These are phyloP conservation scores for Taiozyma sp. DNA, from an alignment of 1,139 yeast species.

Conservation along the genomic window DNA sequence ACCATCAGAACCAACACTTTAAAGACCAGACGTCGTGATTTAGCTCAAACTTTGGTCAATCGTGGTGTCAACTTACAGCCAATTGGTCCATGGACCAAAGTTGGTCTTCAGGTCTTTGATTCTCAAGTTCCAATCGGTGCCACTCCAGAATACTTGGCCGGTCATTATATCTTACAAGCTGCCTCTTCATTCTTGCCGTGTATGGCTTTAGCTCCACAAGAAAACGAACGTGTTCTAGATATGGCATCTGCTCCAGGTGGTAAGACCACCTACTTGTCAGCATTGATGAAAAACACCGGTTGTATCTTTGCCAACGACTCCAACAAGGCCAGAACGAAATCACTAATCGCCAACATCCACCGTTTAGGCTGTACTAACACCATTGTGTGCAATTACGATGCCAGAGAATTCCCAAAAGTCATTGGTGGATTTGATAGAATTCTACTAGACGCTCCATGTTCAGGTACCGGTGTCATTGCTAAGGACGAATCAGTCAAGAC, in stretches of 20 bases:
- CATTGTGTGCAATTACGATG: constrained; percentile 95
- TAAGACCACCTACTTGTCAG: constrained; percentile 93
- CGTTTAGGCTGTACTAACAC: constrained; percentile 96
- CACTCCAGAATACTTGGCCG: constrained; percentile 97
- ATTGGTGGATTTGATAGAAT: constrained; percentile 98
- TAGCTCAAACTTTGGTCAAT: constrained; percentile 91
- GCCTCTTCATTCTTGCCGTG: constrained; percentile 98
- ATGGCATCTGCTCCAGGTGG: constrained; percentile 99
- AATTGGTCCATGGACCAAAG: constrained; percentile 97
- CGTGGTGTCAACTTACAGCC: constrained; percentile 98
- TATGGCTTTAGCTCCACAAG: constrained; percentile 96
- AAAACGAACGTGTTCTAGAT: constrained; percentile 89
- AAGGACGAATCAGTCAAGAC: constrained; percentile 95
- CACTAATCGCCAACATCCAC: constrained; percentile 94
- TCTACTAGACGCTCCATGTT: constrained; percentile 96
- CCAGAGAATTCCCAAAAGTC: constrained; percentile 96
- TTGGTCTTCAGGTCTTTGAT: constrained; percentile 93
- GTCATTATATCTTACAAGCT: constrained; percentile 96
- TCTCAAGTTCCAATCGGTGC: constrained; percentile 99
- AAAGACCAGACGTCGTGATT: constrained; percentile 90
- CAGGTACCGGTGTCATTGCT: constrained; percentile 99
- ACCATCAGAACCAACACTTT: constrained; percentile 96
- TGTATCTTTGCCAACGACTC: constrained; percentile 97
- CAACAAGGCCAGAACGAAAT: constrained; percentile 92
- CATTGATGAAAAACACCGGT: constrained; percentile 97